Evolutionary conservation across 139 green algal genomes (phyloP), one percentile per base, ranked within the genome.

Genomic region (Coelastrella sp.): DNA sequence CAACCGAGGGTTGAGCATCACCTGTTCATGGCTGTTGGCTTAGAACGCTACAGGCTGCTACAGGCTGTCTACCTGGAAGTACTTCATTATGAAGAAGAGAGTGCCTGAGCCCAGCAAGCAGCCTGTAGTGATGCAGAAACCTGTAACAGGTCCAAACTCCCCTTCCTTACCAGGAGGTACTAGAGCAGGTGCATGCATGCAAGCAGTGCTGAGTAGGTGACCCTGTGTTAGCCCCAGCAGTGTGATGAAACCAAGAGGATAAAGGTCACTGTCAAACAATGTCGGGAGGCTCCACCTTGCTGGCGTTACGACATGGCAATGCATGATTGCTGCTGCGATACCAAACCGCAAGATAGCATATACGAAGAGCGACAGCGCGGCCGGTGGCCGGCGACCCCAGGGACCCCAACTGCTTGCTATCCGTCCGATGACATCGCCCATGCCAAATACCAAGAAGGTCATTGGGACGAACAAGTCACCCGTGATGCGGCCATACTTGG

Each of bases 21-120:
- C 21, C 4, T 23, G 6, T 59, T 9, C 68, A 59, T 27, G 38
- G 23, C 21, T 48, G 7, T 59, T n/a, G n/a, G n/a, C n/a, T n/a
- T n/a, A n/a, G n/a, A n/a, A n/a, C n/a, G n/a, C n/a, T n/a, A n/a
- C n/a, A 45, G 21, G 38, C 38, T n/a, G 38, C 37, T 38, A 43
- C 25, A 17, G 37, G 41, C 71, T 79, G 41, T 21, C 40, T n/a
- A 43, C 51, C 71, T 63, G 71, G 71, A 92, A 68, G 91, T 96
- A 45, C 86, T 96, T 27, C 88, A 92, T 40, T 88, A 94, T 68
- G 74, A 89, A 59, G 51, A 59, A 59, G 79, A 90, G 79, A 11
- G 84, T 59, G 3, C 38, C 60, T 15, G 78, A 84, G 2, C 82
- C 82, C 30, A 30, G n/a, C 53, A 87, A 48, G 30, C 66, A 87